phyloP scores from a whole-genome alignment of 2,329 filamentous ascomycete genomes.

The Colletotrichum sp. region DNA sequence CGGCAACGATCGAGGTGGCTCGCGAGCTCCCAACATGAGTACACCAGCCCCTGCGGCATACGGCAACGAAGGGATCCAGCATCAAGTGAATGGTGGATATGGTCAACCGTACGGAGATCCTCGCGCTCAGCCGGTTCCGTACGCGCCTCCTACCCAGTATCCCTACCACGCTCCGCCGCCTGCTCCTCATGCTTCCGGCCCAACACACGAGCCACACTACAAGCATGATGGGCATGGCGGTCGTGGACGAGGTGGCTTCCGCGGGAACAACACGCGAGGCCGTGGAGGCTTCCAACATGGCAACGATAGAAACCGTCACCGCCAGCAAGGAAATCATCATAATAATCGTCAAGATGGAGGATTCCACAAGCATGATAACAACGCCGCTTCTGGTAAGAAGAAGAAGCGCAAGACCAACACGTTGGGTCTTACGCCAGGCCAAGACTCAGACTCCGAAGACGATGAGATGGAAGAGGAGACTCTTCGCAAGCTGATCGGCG shows the following conservation, averaged over 20 bases:
- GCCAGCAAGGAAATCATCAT: slow-evolving; percentile 44
- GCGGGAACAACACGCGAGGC: slow-evolving; percentile 24
- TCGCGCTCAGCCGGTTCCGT: slow-evolving; percentile 33
- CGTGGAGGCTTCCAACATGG: slow-evolving; percentile 40
- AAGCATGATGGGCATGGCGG: slow-evolving; percentile 34
- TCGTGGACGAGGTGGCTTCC: slow-evolving; percentile 29
- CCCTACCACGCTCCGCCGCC: slow-evolving; percentile 43
- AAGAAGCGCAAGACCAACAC: slow-evolving; percentile 77
- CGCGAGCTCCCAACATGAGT: slow-evolving; percentile 36
- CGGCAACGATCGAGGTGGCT: slow-evolving; percentile 46
- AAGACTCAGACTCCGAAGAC: slow-evolving; percentile 68
- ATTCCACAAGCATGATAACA: slow-evolving; percentile 33
- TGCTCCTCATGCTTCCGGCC: slow-evolving; percentile 37
- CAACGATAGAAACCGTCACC: slow-evolving; percentile 10
- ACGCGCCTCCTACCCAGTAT: slow-evolving; percentile 32
- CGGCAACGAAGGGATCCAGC: slow-evolving; percentile 29
- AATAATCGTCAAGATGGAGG: slow-evolving; percentile 30
- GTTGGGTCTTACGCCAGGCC: slow-evolving; percentile 72
- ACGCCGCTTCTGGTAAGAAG: slow-evolving; percentile 61
- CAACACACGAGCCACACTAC: slow-evolving; percentile 35
- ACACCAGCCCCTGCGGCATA: slow-evolving; percentile 38
- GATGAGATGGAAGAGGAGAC: slow-evolving; percentile 76
- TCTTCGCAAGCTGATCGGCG: slow-evolving; percentile 58
- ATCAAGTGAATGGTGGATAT: slow-evolving; percentile 40
- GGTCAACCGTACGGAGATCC: slow-evolving; percentile 46